Base-by-base conservation (phyloP, 331 rosid species). In the Arachis monticola region DNA sequence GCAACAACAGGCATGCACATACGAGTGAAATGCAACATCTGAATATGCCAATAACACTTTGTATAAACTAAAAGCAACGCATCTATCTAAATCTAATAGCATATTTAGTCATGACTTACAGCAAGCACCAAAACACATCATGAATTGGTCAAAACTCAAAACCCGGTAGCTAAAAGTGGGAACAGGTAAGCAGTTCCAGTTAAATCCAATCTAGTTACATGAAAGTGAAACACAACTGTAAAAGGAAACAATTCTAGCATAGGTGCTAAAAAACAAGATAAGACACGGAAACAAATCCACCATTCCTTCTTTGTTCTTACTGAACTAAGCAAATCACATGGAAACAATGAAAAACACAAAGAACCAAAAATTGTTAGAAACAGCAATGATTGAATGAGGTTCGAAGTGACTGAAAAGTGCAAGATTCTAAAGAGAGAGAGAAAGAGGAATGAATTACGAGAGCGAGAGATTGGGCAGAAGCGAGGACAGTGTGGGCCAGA, bases 401-500 rank as follows among this genome's bases (percentile, higher is more conserved):
- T 12, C 9, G 56, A 44, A 31, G n/a, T 11, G 14, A 4, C 14
- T 10, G 7, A 53, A 76, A 50, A 57, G 17, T 35, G 47, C 46
- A 5, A 44, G 44, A 44, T 62, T 52, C 22, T 47, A 35, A 35
- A 6, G 45, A 51, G 41, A 22, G 56, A 35, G 3, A 35, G 40
- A 35, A 57, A 38, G 44, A 31, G 52, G 2, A 35, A 60, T 0
- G 14, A 51, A 11, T 51, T 85, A 87, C 92, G 85, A 76, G 75
- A 77, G 87, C 77, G 66, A 92, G 82, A 7, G 87, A 92, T 45
- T 88, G 86, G 3, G 83, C 86, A 30, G 90, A 86, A 46, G 87
- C 52, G 31, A 90, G 65, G 68, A 87, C 41, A 72, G 90, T 77
- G 82, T 88, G 86, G 62, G 85, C 81, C 56, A 52, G 75, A 60